These are phyloP conservation scores for Plasmodium berghei DNA, from an alignment of 169 alveolate species.

Conservation along the genomic window DNA sequence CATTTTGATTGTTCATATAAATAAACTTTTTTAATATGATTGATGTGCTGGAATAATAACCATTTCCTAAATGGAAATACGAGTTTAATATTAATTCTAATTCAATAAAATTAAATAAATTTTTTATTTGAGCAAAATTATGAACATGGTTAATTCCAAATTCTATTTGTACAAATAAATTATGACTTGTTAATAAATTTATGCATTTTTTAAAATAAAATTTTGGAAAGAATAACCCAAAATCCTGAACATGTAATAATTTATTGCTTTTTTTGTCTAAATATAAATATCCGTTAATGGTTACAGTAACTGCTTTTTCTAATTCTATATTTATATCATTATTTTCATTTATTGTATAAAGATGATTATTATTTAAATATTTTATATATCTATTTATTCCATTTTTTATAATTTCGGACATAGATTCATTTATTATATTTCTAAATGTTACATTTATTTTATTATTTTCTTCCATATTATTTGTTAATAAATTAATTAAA, in stretches of 20 bases:
- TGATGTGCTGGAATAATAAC: slow-evolving; percentile 17
- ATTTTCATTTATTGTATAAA: neutral
- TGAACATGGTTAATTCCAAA: slow-evolving; percentile 8
- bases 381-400: slow-evolving; percentile 5
- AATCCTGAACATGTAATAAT: slow-evolving; percentile 22
- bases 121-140: slow-evolving; percentile 7
- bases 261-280: slow-evolving; percentile 10
- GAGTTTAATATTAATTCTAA: slow-evolving; percentile 23
- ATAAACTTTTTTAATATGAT: slow-evolving; percentile 29
- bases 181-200: slow-evolving; percentile 25
- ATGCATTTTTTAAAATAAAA: slow-evolving; percentile 24
- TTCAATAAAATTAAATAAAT: slow-evolving; percentile 29
- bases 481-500: slow-evolving; percentile 28
- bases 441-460: slow-evolving; percentile 10
- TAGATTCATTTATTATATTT: slow-evolving; percentile 13
- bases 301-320: slow-evolving; percentile 16
- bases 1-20: slow-evolving; percentile 5
- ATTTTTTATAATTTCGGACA: slow-evolving; percentile 33
- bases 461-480: neutral
- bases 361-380: slow-evolving; percentile 20
- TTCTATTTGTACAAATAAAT: slow-evolving; percentile 43
- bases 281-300: slow-evolving; percentile 54
- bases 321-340: neutral
- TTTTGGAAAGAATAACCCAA: slow-evolving; percentile 49
- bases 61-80: slow-evolving; percentile 28